phyloP scores from a whole-genome alignment of 441 rosid species.

The Adansonia madagascariensis region DNA sequence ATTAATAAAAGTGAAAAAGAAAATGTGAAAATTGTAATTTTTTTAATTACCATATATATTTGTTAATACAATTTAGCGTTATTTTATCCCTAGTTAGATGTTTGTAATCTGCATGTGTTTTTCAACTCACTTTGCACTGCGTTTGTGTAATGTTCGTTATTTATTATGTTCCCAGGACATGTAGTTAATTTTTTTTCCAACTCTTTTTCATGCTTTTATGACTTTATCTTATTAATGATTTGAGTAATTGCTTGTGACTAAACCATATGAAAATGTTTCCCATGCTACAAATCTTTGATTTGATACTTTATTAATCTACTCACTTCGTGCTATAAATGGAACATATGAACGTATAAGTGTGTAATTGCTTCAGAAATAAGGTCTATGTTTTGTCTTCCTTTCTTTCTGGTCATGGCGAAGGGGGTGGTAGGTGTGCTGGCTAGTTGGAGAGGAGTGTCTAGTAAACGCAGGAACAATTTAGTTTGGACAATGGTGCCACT shows the following conservation, averaged over 20 bases:
- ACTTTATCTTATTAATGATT: constrained; percentile 4
- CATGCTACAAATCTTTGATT: constrained; percentile 17
- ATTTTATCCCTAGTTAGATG: neutral
- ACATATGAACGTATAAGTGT: neutral
- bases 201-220: constrained; percentile 17
- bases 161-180: neutral
- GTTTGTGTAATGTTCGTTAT: neutral
- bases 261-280: constrained; percentile 23
- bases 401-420: constrained; percentile 26
- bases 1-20: neutral
- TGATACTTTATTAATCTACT: neutral
- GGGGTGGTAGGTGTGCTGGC: constrained; percentile 12
- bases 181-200: neutral
- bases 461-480: constrained; percentile 25
- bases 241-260: constrained; percentile 4
- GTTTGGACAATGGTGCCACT: constrained; percentile 27
- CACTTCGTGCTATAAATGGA: constrained; percentile 12
- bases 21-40: neutral
- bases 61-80: neutral
- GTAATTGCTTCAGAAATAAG: constrained; percentile 9
- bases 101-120: neutral
- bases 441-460: constrained; percentile 17
- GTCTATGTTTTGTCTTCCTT: constrained; percentile 3
- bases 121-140: neutral
- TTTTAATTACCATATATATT: neutral